Evolutionary conservation across 1,284 basidiomycete species (phyloP), one percentile per base, ranked within the genome.

Genomic region (Cutaneotrichosporon dermatis): DNA sequence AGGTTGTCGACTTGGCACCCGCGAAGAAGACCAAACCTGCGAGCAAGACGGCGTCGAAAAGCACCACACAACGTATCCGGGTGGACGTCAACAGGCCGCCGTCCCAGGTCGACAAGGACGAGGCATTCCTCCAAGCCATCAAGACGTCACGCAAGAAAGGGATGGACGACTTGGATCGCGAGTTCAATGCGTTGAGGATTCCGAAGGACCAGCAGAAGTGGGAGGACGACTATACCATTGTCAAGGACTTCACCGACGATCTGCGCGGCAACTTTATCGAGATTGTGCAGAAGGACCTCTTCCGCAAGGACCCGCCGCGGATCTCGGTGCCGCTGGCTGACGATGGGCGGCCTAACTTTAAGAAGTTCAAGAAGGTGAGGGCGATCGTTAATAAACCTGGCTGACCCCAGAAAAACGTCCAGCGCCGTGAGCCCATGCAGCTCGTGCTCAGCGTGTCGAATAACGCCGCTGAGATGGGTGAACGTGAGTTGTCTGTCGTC

Each of bases 201-300:
- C 83, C 86, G 4, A 89, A 86, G 73, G 54, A 15, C 33, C 44
- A n/a, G 51, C 55, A 13, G 11, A 41, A 15, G 25, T 25, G 72
- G 25, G 64, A 65, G 51, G 68, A 68, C 4, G 70, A 74, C 62
- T 77, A 69, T 45, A 63, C 63, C 9, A 39, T 89, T 10, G 73
- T 91, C 39, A 85, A 85, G 35, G 86, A 89, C 55, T 89, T 92
- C 72, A 87, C 86, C 15, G 84, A 88, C 63, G 83, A 88, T 55
- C 60, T 90, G 52, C 77, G 86, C 54, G 91, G 91, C 0, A 92
- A 92, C 69, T 93, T 92, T 63, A 92, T 93, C 85, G 83, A 88
- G 33, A 83, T 92, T 43, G 79, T 90, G 15, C 66, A 65, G 41
- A 71, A 68, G 56, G 71, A 78, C 63, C 61, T 79, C 62, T 75